Percentiles rank a stretch among this genome's conserved stretches.
Conservation (phyloP, 169 alveolate genomes). For the Eimeria necatrix region DNA sequence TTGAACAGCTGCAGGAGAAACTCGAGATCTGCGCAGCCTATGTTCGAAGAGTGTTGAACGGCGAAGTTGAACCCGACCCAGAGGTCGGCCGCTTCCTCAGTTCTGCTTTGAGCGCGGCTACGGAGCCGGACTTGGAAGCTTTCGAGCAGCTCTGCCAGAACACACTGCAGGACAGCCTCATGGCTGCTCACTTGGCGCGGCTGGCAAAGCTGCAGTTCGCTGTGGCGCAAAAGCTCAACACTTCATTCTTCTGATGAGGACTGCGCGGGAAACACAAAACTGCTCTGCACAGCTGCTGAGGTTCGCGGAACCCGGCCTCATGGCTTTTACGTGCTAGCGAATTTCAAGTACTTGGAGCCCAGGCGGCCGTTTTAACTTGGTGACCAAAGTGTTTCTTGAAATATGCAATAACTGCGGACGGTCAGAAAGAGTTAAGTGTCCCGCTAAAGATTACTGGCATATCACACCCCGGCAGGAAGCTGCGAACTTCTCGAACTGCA, state of each 20-base stretch:
- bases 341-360: too few species aligned
- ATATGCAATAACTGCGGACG: too few species aligned
- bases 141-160: constrained; percentile 90
- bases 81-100: constrained; percentile 91
- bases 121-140: constrained; percentile 85
- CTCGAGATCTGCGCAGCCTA: constrained; percentile 63
- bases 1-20: constrained; percentile 76
- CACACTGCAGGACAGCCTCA: constrained; percentile 91
- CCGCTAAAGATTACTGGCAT: too few species aligned
- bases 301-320: too few species aligned
- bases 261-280: neutral
- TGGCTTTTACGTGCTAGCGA: too few species aligned
- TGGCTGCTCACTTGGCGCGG: constrained; percentile 88
- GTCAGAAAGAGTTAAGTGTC: too few species aligned
- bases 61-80: constrained; percentile 82
- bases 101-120: constrained; percentile 87
- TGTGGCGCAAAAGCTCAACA: constrained; percentile 91
- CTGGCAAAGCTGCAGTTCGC: constrained; percentile 91
- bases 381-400: too few species aligned
- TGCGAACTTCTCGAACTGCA: too few species aligned
- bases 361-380: too few species aligned
- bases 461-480: too few species aligned
- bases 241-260: constrained; percentile 85
- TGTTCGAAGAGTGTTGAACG: constrained; percentile 71
- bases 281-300: neutral